Evolutionary conservation across 2,329 filamentous ascomycete species (phyloP).

Genomic region (Myotisia sp.): DNA sequence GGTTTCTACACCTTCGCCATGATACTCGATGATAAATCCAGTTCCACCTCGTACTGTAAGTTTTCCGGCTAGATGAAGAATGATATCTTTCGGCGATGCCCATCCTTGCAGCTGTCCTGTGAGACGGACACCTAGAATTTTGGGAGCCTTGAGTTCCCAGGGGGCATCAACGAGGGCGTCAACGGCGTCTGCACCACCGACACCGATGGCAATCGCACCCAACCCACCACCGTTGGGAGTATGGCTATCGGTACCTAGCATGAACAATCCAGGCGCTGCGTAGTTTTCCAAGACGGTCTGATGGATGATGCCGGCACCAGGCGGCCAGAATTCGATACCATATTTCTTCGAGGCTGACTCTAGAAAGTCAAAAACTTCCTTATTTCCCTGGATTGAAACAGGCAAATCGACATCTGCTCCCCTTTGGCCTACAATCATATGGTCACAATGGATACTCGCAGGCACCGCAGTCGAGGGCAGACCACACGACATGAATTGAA

Average conservation of each 20-base stretch:
- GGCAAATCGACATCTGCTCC: constrained; percentile 77
- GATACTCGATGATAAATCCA: constrained; percentile 88
- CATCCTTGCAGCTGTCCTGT: constrained; percentile 75
- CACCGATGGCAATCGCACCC: constrained; percentile 86
- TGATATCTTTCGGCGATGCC: constrained; percentile 92
- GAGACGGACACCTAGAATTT: constrained; percentile 71
- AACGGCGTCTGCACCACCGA: constrained; percentile 91
- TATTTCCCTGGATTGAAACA: constrained; percentile 76
- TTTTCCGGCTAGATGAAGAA: constrained; percentile 73
- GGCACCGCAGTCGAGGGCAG: constrained; percentile 81
- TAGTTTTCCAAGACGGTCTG: constrained; percentile 98
- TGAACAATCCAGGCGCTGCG: constrained; percentile 91
- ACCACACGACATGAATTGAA: constrained; percentile 97
- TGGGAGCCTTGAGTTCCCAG: constrained; percentile 94
- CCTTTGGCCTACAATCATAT: constrained; percentile 91
- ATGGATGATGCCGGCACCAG: constrained; percentile 88
- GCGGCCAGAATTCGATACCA: constrained; percentile 91
- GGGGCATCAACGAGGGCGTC: constrained; percentile 92
- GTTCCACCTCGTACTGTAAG: constrained; percentile 90
- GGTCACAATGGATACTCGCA: constrained; percentile 96
- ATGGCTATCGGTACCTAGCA: constrained; percentile 95
- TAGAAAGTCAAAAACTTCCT: constrained; percentile 94
- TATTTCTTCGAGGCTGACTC: constrained; percentile 85
- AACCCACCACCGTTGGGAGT: constrained; percentile 94
- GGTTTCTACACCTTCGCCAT: constrained; percentile 75